Evolutionary conservation across 2,329 filamentous ascomycete genomes (phyloP).

Genomic region (Fusarium sp.): DNA sequence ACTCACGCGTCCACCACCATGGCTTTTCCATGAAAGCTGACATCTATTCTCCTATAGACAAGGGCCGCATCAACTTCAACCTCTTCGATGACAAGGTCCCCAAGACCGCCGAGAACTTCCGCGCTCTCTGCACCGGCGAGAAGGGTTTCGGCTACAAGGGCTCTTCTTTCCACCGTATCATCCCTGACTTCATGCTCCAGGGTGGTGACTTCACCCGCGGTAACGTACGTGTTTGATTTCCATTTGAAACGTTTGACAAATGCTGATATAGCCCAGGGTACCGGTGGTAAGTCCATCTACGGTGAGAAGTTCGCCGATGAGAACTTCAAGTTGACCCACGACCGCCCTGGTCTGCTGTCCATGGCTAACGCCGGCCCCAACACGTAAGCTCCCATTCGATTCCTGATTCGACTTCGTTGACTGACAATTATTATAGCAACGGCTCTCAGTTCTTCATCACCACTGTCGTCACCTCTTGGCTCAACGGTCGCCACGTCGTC

Average conservation of each 20-base stretch:
- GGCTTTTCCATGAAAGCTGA: conserved; percentile 32
- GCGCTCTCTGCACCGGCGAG: conserved; percentile 81
- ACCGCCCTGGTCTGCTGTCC: conserved; percentile 81
- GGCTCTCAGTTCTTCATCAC: conserved; percentile 99
- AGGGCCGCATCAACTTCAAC: conserved; percentile 86
- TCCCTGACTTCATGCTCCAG: conserved; percentile 94
- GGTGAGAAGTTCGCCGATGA: conserved; percentile 94
- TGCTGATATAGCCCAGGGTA: conserved; percentile 68
- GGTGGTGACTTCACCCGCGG: conserved; percentile 94
- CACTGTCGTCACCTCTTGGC: conserved; percentile 88
- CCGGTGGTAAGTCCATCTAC: conserved; percentile 93
- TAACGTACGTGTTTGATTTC: conserved; percentile 71
- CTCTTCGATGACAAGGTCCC: conserved; percentile 89
- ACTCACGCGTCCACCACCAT: not conserved
- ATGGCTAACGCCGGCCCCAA: conserved; percentile 97
- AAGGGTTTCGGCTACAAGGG: conserved; percentile 85
- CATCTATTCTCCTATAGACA: conserved; percentile 58
- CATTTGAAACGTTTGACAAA: not conserved
- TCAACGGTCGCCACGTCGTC: conserved; percentile 85
- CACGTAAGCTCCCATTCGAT: conserved; percentile 69
- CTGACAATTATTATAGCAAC: conserved; percentile 72
- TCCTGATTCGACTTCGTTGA: not conserved
- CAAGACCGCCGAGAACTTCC: conserved; percentile 89
- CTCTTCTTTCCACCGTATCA: conserved; percentile 92
- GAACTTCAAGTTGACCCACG: conserved; percentile 86